Evolutionary conservation across 495 filamentous ascomycete genomes (phyloP).

Genomic region (Penicillium desertorum): DNA sequence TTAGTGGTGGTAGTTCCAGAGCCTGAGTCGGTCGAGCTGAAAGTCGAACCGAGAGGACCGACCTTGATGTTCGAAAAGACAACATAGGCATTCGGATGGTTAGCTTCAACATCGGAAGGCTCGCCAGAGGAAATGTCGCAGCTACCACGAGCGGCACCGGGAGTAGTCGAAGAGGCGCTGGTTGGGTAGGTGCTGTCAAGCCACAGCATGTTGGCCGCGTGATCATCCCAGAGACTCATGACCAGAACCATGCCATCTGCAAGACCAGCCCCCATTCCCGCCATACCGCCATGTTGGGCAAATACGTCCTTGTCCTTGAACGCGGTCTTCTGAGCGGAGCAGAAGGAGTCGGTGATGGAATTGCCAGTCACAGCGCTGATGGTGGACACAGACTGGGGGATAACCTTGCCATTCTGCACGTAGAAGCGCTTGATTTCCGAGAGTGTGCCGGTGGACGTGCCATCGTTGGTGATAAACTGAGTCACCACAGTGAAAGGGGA

Average conservation of each 20-base stretch:
- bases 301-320: slow-evolving; percentile 63
- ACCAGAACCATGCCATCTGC: slow-evolving; percentile 68
- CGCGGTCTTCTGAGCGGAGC: slow-evolving; percentile 57
- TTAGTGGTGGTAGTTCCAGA: slow-evolving; percentile 17
- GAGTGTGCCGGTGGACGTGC: slow-evolving; percentile 51
- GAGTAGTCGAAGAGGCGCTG: slow-evolving; percentile 50
- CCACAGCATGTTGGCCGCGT: slow-evolving; percentile 79
- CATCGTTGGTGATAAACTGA: slow-evolving; percentile 60
- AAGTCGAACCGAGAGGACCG: slow-evolving; percentile 66
- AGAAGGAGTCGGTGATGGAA: slow-evolving; percentile 59
- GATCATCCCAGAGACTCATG: slow-evolving; percentile 78
- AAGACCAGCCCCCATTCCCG: slow-evolving; percentile 56
- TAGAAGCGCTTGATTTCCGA: slow-evolving; percentile 67
- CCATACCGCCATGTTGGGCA: slow-evolving; percentile 57
- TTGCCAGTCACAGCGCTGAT: slow-evolving; percentile 53
- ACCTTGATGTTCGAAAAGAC: slow-evolving; percentile 69
- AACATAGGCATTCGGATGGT: slow-evolving; percentile 55
- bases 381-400: slow-evolving; percentile 56
- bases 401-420: slow-evolving; percentile 63
- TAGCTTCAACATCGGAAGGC: slow-evolving; percentile 60
- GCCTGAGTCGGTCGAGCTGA: slow-evolving; percentile 24
- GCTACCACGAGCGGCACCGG: slow-evolving; percentile 68
- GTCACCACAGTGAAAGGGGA: slow-evolving; percentile 64
- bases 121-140: slow-evolving; percentile 63
- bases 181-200: slow-evolving; percentile 75